phyloP scores from a whole-genome alignment of 208 protist genomes.

The Trichomonas tenax region DNA sequence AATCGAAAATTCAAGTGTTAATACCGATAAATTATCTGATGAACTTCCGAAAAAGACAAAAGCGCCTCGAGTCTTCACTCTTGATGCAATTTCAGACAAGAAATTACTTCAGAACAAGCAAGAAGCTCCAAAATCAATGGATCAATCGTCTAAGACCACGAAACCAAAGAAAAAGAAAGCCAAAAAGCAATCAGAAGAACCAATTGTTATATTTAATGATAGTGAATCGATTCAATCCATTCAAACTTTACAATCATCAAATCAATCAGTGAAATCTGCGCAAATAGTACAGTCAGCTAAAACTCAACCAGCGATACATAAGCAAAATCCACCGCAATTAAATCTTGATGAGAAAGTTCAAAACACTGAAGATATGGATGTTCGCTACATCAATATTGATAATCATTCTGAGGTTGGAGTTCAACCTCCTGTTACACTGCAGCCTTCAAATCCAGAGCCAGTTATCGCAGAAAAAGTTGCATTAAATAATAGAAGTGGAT shows the following conservation, averaged over 20 bases:
- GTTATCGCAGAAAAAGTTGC: neutral
- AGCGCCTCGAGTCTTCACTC: neutral
- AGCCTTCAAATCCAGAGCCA: no score
- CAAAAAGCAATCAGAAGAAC: neutral
- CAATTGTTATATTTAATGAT: neutral
- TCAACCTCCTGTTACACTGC: no score
- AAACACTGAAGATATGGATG: no score
- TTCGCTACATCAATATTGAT: no score
- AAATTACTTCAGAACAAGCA: neutral
- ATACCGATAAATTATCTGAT: neutral
- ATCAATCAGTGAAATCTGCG: neutral
- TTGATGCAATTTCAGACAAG: neutral
- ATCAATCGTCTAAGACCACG: neutral
- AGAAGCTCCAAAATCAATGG: neutral
- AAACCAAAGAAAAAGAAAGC: neutral
- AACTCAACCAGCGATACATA: neutral
- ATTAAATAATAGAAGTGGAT: neutral
- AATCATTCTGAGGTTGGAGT: no score
- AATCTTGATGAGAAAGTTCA: neutral
- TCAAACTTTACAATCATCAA: neutral
- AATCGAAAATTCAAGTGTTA: neutral
- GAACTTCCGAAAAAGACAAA: neutral
- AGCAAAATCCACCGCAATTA: neutral
- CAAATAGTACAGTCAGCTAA: neutral
- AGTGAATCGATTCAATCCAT: neutral